phyloP scores from a whole-genome alignment of 495 filamentous ascomycete genomes.

The Penicillium ochrochloron region DNA sequence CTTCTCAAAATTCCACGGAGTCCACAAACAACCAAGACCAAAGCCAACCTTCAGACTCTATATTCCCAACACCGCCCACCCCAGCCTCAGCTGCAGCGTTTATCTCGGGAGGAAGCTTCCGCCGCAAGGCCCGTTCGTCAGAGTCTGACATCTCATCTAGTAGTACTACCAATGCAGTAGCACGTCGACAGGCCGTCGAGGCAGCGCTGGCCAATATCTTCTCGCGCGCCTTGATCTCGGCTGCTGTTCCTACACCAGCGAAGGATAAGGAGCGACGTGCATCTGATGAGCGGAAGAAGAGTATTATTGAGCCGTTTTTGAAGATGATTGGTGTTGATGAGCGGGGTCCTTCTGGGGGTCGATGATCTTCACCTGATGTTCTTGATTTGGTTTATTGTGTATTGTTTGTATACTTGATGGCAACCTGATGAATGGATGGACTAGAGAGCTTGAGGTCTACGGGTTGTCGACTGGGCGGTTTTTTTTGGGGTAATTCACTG shows the following conservation, averaged over 20 bases:
- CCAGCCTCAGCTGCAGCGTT: conserved; percentile 38
- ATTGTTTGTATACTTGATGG: neutral
- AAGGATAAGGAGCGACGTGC: conserved; percentile 51
- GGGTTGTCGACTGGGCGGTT: neutral
- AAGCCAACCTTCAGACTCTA: conserved; percentile 6
- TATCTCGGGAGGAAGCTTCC: conserved; percentile 40
- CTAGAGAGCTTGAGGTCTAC: neutral
- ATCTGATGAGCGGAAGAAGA: conserved; percentile 45
- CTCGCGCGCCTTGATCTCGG: conserved; percentile 42
- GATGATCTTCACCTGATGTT: conserved; percentile 15
- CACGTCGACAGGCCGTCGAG: conserved; percentile 45
- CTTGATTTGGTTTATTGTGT: neutral
- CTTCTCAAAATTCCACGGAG: neutral
- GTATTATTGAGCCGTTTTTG: conserved; percentile 51
- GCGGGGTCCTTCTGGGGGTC: conserved; percentile 44
- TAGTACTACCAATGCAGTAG: conserved; percentile 19
- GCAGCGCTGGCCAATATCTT: conserved; percentile 39
- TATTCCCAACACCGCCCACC: conserved; percentile 20
- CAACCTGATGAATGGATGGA: neutral
- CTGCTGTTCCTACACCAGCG: conserved; percentile 31
- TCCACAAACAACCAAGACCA: conserved; percentile 19
- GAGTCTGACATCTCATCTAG: conserved; percentile 1
- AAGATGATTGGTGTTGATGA: conserved; percentile 50
- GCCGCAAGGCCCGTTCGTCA: conserved; percentile 33
- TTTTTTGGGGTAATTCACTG: neutral